These are phyloP conservation scores for Proteromonas lacertae DNA, from an alignment of 352 stramenopile species.

Conservation along the genomic window DNA sequence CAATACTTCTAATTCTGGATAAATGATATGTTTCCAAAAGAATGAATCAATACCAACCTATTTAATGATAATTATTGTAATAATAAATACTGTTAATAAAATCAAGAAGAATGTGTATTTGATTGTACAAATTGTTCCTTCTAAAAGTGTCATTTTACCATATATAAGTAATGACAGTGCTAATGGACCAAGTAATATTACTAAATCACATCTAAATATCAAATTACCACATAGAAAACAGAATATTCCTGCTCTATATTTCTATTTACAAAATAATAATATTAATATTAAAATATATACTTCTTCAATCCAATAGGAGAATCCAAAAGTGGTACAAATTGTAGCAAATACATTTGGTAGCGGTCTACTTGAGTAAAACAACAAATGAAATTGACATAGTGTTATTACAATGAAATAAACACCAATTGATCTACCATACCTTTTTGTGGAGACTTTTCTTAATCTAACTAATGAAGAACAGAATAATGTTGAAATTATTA, in stretches of 20 bases:
- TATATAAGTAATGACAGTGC: conserved; percentile 39
- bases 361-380: conserved; percentile 79
- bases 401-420: conserved; percentile 38
- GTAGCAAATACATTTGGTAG: conserved; percentile 88
- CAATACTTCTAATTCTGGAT: too few species aligned
- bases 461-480: conserved; percentile 10
- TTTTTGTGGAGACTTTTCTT: background rate
- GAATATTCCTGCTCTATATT: conserved; percentile 15
- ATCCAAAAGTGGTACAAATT: conserved; percentile 19
- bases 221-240: conserved; percentile 56
- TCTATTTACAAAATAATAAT: background rate
- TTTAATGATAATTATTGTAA: too few species aligned
- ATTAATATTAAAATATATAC: background rate
- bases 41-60: too few species aligned
- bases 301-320: conserved; percentile 9
- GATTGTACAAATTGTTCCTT: too few species aligned
- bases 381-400: conserved; percentile 73
- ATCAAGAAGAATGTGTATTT: too few species aligned
- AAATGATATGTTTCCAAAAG: too few species aligned
- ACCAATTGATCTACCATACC: background rate
- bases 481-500: conserved; percentile 3
- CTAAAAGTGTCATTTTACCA: conserved; percentile 1
- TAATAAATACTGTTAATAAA: too few species aligned
- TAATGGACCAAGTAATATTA: conserved; percentile 66
- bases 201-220: conserved; percentile 79